Evolutionary conservation across 306 rosid species (phyloP), one percentile per base, ranked within the genome.

Genomic region (Casuarina cunninghamiana): DNA sequence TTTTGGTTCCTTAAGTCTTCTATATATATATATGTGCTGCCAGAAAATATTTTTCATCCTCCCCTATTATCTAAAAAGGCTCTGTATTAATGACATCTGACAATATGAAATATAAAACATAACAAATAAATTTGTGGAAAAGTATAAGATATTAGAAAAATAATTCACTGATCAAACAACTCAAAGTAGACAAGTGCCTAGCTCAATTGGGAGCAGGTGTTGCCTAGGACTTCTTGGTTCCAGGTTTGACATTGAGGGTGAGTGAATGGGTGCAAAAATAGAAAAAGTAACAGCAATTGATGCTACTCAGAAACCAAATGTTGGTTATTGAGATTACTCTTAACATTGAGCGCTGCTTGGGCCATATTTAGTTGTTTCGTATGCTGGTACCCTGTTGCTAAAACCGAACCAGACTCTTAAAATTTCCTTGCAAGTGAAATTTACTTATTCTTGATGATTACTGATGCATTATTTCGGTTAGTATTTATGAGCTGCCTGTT

Each of bases 401-500:
- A 51, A 51, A 12, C 2, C n/a, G 15, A 15, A 51, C 19, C 19
- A 55, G 5, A 55, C 62, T n/a, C 32, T 55, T 6, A 55, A 5
- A 32, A 55, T 17, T 17, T n/a, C n/a, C 44, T 15, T 11, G 4
- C 43, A 8, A 37, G n/a, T 62, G 44, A 42, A 37, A 13, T 62
- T 38, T 62, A 62, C 39, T 62, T n/a, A 37, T 37, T 37, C 11
- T 62, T 15, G 15, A 62, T 62, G 69, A 37, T 66, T 66, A 15
- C 50, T 42, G 48, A 41, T 41, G 46, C 49, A 7, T 66, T 39
- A 5, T 66, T 41, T 66, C 71, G 1, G 49, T 66, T 66, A 42
- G 17, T 66, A 16, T 66, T 42, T 61, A 54, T 71, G 72, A 55
- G 73, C 79, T 54, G 75, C 53, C 5, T 60, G 44, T 76, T 69